Conservation (phyloP, 2,329 filamentous ascomycete genomes). For the Aspergillus sergii region DNA sequence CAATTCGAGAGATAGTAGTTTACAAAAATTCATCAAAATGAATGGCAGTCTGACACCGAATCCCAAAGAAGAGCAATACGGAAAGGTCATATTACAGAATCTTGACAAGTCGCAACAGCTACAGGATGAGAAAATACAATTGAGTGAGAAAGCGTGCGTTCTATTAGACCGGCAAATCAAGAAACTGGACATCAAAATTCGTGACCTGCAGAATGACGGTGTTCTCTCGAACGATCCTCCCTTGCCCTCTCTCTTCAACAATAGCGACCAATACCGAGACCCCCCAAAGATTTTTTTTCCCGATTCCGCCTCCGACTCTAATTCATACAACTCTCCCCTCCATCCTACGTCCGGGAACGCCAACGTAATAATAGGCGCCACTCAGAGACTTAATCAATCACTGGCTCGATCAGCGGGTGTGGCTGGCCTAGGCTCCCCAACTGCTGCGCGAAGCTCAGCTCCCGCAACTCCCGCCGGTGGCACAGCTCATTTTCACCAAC, state of each 20-base stretch:
- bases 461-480: slow-evolving; percentile 47
- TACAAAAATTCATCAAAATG: slow-evolving; percentile 68
- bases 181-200: slow-evolving; percentile 63
- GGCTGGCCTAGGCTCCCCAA: slow-evolving; percentile 44
- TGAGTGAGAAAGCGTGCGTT: slow-evolving; percentile 62
- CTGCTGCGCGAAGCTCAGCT: slow-evolving; percentile 44
- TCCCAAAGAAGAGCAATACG: slow-evolving; percentile 65
- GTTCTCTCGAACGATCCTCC: slow-evolving; percentile 61
- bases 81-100: slow-evolving; percentile 59
- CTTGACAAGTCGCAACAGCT: slow-evolving; percentile 60
- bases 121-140: slow-evolving; percentile 64
- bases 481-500: slow-evolving; percentile 46
- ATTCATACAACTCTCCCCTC: slow-evolving; percentile 50
- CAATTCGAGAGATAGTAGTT: slow-evolving; percentile 58
- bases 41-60: slow-evolving; percentile 64
- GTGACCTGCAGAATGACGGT: slow-evolving; percentile 61
- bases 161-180: slow-evolving; percentile 67
- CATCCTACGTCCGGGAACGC: slow-evolving; percentile 60
- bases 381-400: slow-evolving; percentile 51
- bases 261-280: slow-evolving; percentile 45
- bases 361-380: slow-evolving; percentile 54
- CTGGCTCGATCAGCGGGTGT: slow-evolving; percentile 33
- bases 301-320: slow-evolving; percentile 48
- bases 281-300: slow-evolving; percentile 54
- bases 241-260: slow-evolving; percentile 61